Evolutionary conservation across 2,329 filamentous ascomycete species (phyloP).

Genomic region (Immersiporthe knoxdaviesiana): DNA sequence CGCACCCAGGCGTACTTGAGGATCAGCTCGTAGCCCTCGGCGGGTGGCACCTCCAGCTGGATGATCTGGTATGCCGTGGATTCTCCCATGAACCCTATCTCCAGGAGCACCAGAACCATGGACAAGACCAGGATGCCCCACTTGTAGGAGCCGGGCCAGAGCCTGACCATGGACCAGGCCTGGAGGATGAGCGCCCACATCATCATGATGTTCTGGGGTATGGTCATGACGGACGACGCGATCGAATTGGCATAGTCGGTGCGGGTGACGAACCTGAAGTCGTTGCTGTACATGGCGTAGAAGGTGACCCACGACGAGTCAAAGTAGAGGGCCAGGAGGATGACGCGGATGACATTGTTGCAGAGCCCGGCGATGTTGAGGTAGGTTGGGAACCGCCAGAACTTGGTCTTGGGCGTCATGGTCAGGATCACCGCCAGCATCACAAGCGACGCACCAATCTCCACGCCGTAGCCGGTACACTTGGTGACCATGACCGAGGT

Average conservation of each 20-base stretch:
- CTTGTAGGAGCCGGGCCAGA: conserved; percentile 48
- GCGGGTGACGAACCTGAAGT: conserved; percentile 53
- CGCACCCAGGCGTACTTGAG: conserved; percentile 42
- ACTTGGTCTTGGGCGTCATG: conserved; percentile 68
- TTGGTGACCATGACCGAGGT: conserved; percentile 41
- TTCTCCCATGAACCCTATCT: conserved; percentile 40
- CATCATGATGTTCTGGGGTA: conserved; percentile 50
- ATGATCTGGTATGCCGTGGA: conserved; percentile 43
- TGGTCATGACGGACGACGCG: conserved; percentile 45
- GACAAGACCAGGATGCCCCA: conserved; percentile 38
- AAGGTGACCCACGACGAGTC: conserved; percentile 63
- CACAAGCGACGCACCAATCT: conserved; percentile 69
- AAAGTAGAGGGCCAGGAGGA: conserved; percentile 62
- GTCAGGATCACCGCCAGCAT: conserved; percentile 68
- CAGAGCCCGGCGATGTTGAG: conserved; percentile 66
- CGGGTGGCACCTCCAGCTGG: conserved; percentile 34
- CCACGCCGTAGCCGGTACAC: conserved; percentile 67
- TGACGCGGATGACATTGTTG: conserved; percentile 62
- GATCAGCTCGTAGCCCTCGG: conserved; percentile 10
- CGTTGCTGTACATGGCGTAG: conserved; percentile 61
- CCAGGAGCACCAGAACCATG: conserved; percentile 36
- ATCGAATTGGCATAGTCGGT: conserved; percentile 43
- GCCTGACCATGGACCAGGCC: conserved; percentile 54
- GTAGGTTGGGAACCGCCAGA: conserved; percentile 65
- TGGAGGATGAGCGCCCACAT: conserved; percentile 55